A percentile compares a stretch with the other conserved stretches of the same genome.
Conservation (phyloP, 2,329 filamentous ascomycete genomes). For the Botrytis fabae region DNA sequence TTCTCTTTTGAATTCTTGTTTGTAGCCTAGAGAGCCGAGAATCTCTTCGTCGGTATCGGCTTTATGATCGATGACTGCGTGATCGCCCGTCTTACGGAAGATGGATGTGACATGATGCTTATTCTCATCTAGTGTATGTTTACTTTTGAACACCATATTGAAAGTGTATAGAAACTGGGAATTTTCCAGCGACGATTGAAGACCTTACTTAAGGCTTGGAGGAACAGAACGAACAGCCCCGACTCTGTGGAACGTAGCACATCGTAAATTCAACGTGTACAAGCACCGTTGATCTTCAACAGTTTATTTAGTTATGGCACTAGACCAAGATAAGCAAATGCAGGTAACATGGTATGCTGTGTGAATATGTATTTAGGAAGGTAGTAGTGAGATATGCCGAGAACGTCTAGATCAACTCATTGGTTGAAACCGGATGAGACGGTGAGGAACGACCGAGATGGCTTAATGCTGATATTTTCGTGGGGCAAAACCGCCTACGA, state of each 20-base stretch:
- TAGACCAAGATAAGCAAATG: not conserved
- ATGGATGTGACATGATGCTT: constrained; percentile 23
- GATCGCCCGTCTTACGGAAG: constrained; percentile 21
- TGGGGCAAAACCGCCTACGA: not conserved
- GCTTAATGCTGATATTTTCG: not conserved
- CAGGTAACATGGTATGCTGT: not conserved
- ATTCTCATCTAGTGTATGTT: constrained; percentile 23
- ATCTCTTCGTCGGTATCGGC: constrained; percentile 29
- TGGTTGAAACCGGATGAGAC: not conserved
- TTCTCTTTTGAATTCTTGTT: constrained; percentile 41
- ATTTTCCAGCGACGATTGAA: not conserved
- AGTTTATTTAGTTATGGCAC: not conserved
- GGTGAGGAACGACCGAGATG: not conserved
- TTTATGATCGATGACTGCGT: constrained; percentile 23
- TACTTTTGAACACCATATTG: not conserved
- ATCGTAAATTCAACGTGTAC: not conserved
- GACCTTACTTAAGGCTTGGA: not conserved
- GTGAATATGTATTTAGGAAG: not conserved
- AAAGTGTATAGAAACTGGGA: not conserved
- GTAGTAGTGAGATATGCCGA: not conserved
- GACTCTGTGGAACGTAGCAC: not conserved
- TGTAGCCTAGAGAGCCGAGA: constrained; percentile 34
- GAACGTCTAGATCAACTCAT: not conserved
- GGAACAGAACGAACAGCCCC: accelerated
- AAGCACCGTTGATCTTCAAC: not conserved